These are phyloP conservation scores for Stephania japonica DNA, from an alignment of 164 flowering plant genomes.

Conservation along the genomic window DNA sequence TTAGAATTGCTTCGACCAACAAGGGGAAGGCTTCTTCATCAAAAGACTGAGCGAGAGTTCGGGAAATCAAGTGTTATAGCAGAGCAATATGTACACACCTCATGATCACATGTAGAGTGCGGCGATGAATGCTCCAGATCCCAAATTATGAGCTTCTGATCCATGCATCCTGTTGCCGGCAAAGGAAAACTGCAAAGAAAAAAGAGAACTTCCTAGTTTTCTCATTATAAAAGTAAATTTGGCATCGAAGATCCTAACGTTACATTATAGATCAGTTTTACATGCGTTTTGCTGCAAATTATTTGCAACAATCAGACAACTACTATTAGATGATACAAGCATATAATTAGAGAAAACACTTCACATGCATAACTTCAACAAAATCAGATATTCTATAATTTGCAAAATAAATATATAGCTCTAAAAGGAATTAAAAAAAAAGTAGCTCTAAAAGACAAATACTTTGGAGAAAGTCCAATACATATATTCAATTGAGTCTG, in stretches of 20 bases:
- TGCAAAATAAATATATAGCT: too few relatives aligned
- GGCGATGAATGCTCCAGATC: constrained; percentile 63
- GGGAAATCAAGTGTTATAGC: too few relatives aligned
- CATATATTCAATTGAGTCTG: constrained; percentile 86
- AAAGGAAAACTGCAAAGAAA: constrained; percentile 44
- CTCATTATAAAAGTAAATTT: neutral
- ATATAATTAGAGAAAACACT: neutral
- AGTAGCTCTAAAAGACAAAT: constrained; percentile 9
- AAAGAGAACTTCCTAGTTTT: neutral
- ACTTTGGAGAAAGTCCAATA: constrained; percentile 59
- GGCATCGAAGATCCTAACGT: too few relatives aligned
- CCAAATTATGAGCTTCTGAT: constrained; percentile 74
- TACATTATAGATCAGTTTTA: too few relatives aligned
- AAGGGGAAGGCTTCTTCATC: too few relatives aligned
- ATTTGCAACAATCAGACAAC: neutral
- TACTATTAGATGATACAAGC: neutral
- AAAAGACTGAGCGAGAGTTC: too few relatives aligned
- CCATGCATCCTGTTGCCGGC: constrained; percentile 88
- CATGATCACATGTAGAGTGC: constrained; percentile 66
- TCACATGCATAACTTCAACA: neutral
- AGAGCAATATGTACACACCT: constrained; percentile 54
- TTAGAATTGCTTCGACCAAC: too few relatives aligned
- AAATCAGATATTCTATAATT: neutral
- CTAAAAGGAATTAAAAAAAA: too few relatives aligned
- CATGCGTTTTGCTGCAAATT: too few relatives aligned